Base-by-base conservation (phyloP, 371 early-diverging fungal species). In the Apophysomyces variabilis region DNA sequence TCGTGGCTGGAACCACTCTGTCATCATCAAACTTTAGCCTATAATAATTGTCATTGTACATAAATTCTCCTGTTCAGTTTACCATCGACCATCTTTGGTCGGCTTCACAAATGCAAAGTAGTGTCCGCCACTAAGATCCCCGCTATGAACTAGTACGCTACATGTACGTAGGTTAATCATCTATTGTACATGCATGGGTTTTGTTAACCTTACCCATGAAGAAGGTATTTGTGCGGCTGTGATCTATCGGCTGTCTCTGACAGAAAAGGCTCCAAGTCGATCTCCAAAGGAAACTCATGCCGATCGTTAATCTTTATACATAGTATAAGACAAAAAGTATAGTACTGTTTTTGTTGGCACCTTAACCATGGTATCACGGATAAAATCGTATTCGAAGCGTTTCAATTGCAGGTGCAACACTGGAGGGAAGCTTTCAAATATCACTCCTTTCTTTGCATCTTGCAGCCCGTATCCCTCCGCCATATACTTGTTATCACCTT, bases 391-490 rank as follows among this genome's bases (percentile, higher is more conserved):
- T 75, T 96, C 97, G 76, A 99, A 99, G 21, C 99, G 86, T 77
- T 98, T 98, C 64, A 99, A 80, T 71, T 99, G 98, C 57, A 99
- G 75, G 70, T 99, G 99, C 44, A 99, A 82, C 4, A 99, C 96
- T 4, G 95, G 96, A n/a, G 99, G 99, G 66, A 99, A 93, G 16
- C 86, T 84, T 66, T 90, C 90, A 74, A 99, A 98, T 26, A 94
- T 92, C 41, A 97, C 96, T 57, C 97, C 96, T 77, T 98, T 99
- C 64, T 90, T 91, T 37, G 99, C 99, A 70, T 94, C 93, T 85
- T 97, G 98, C 60, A 96, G 84, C 9, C 99, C 99, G 77, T 92
- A 85, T 13, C 93, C 95, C 70, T 99, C 99, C 36, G 99, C 98
- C 75, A 84, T 84, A 73, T 99, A 99, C 75, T 93, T 93, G 85